Evolutionary conservation across 257 asterid species (phyloP), one percentile per base, ranked within the genome.

Genomic region (Echites panduratus): DNA sequence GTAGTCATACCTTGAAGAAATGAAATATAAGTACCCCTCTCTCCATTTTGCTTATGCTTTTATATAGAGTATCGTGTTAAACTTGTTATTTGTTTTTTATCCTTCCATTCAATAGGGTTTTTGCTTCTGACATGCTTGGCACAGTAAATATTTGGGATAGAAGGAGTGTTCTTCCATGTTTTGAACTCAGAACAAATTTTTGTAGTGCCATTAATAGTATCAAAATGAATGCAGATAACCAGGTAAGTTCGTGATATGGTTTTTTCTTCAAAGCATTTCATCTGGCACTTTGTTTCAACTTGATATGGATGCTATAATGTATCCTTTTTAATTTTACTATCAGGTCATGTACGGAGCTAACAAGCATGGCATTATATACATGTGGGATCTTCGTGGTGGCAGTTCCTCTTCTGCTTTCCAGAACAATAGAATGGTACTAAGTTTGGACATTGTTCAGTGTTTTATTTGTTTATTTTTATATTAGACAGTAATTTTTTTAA

Each of bases 371-470:
- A 80, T 71, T 75, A 77, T 94, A 78, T 83, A 75, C 66, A 84
- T 86, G 86, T 94, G 99, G 99, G 99, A 94, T 82, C 84, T 91
- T 50, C 96, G 98, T 59, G 99, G 99, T 73, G 97, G 97, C 80
- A 87, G 85, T 79, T 82, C 90, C 62, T 67, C 85, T 47, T 72
- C 86, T 67, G 86, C 95, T 82, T 91, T 94, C 70, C 83, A 87
- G 78, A 88, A 85, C 81, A 84, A 83, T 79, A 89, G 81, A 75
- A 89, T 80, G 97, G 96, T 94, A 83, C 41, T 44, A 40, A 27
- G 76, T 54, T 72, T 82, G 19, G 38, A 20, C 71, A 69, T 26
- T 52, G 22, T 27, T 72, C 50, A 1, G 3, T 53, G 13, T 32
- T 66, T 71, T 12, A 11, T 49, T 22, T 66, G 5, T 66, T 66